Evolutionary conservation across 805 yeast species (phyloP).

Genomic region (Cyberlindnera bimundalis): DNA sequence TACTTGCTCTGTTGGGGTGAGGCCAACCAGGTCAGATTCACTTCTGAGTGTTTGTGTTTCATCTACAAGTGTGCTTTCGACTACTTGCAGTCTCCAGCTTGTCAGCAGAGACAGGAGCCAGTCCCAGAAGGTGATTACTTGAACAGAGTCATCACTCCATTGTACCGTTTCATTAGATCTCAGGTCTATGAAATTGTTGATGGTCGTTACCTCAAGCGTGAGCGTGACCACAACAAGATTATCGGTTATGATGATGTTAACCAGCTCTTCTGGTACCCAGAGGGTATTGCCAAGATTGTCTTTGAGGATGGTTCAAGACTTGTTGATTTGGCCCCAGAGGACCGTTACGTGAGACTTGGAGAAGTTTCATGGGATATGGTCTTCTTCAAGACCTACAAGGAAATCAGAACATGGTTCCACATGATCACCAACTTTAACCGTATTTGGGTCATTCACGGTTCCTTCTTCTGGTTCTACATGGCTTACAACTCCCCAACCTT

Average conservation of each 20-base stretch:
- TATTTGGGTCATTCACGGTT: slow-evolving; percentile 93
- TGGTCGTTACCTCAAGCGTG: slow-evolving; percentile 82
- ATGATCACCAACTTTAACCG: slow-evolving; percentile 93
- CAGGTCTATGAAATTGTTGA: slow-evolving; percentile 80
- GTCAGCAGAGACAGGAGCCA: slow-evolving; percentile 82
- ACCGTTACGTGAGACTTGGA: slow-evolving; percentile 85
- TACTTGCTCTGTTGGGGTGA: slow-evolving; percentile 85
- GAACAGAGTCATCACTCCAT: slow-evolving; percentile 88
- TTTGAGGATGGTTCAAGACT: slow-evolving; percentile 91
- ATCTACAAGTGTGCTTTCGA: slow-evolving; percentile 93
- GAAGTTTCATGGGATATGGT: slow-evolving; percentile 91
- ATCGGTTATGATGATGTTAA: slow-evolving; percentile 97
- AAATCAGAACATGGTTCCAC: slow-evolving; percentile 97
- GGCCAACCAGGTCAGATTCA: slow-evolving; percentile 91
- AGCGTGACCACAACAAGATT: slow-evolving; percentile 74
- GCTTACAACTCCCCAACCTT: slow-evolving; percentile 90
- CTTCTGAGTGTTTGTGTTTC: slow-evolving; percentile 86
- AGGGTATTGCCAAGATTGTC: slow-evolving; percentile 90
- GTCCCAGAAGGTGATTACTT: slow-evolving; percentile 87
- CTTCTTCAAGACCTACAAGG: slow-evolving; percentile 93
- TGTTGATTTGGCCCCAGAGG: slow-evolving; percentile 84
- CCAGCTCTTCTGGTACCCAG: slow-evolving; percentile 99
- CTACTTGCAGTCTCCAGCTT: slow-evolving; percentile 81
- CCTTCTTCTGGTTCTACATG: slow-evolving; percentile 91
- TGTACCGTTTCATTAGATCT: slow-evolving; percentile 74